Conservation (phyloP, 805 yeast species). For the Kodamaea jinghongensis region DNA sequence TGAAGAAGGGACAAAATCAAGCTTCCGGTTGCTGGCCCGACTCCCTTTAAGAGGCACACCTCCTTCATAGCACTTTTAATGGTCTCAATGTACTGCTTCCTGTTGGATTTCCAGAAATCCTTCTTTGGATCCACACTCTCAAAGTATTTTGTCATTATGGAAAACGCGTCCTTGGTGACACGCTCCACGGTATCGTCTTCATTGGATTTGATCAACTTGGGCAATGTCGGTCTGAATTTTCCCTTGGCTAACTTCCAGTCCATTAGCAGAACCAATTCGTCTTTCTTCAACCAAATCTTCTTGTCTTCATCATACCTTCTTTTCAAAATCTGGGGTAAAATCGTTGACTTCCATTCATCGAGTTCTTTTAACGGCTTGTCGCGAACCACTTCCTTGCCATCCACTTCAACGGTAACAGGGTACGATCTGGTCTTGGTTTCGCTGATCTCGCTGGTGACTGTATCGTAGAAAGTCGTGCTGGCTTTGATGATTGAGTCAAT, state of each 20-base stretch:
- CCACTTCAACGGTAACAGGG: constrained; percentile 15
- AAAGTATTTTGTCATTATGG: constrained; percentile 10
- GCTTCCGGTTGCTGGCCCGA: constrained; percentile 52
- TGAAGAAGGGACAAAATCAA: constrained; percentile 36
- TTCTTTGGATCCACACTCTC: not conserved
- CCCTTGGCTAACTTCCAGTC: constrained; percentile 48
- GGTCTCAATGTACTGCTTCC: constrained; percentile 15
- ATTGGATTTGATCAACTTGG: constrained; percentile 41
- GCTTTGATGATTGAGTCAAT: constrained; percentile 14
- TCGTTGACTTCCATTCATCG: constrained; percentile 35
- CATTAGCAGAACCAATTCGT: constrained; percentile 41
- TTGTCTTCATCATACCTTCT: constrained; percentile 20
- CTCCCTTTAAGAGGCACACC: constrained; percentile 40
- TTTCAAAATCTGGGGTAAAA: constrained; percentile 27
- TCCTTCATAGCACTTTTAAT: constrained; percentile 27
- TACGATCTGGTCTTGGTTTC: constrained; percentile 24
- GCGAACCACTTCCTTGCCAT: not conserved
- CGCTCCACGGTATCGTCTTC: constrained; percentile 24
- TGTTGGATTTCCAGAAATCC: constrained; percentile 8
- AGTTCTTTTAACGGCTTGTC: constrained; percentile 23
- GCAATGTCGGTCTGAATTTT: constrained; percentile 44
- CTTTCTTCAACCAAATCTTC: constrained; percentile 31
- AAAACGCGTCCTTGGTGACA: constrained; percentile 28
- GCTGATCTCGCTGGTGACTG: constrained; percentile 27
- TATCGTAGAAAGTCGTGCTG: constrained; percentile 23